phyloP scores from a whole-genome alignment of 2,329 filamentous ascomycete genomes.

The Exophiala alcalophila region DNA sequence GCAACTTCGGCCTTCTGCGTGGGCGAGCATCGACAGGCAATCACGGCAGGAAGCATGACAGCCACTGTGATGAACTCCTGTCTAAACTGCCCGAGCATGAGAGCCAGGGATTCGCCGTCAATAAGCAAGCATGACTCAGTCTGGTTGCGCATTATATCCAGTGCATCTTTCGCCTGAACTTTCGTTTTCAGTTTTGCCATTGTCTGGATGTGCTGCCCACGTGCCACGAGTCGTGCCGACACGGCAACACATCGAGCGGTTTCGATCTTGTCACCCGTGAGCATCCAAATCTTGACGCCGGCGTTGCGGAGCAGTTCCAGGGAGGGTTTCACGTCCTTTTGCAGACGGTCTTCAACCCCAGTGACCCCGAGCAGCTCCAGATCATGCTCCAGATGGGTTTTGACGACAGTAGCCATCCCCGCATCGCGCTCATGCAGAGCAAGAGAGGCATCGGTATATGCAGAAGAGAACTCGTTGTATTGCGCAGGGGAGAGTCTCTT shows the following conservation, averaged over 20 bases:
- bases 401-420: conserved; percentile 75
- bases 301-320: conserved; percentile 93
- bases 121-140: conserved; percentile 84
- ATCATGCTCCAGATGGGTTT: conserved; percentile 78
- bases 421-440: conserved; percentile 75
- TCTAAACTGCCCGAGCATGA: conserved; percentile 80
- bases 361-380: conserved; percentile 95
- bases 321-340: conserved; percentile 91
- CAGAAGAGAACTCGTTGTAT: conserved; percentile 74
- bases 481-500: conserved; percentile 75
- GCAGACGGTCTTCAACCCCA: conserved; percentile 94
- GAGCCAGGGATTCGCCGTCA: conserved; percentile 82
- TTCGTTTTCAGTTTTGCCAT: conserved; percentile 80
- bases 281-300: conserved; percentile 99
- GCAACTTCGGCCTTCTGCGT: conserved; percentile 96
- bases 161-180: conserved; percentile 78
- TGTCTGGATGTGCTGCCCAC: conserved; percentile 94
- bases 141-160: conserved; percentile 85
- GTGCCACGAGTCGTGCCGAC: conserved; percentile 85
- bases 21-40: conserved; percentile 93
- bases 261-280: conserved; percentile 97
- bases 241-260: conserved; percentile 95
- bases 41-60: conserved; percentile 82
- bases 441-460: conserved; percentile 76
- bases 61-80: conserved; percentile 84